Percentiles rank a stretch among this genome's conserved stretches.
Evolutionary conservation across 2,329 filamentous ascomycete genomes (phyloP).

Genomic region (Blastomyces gilchristii): DNA sequence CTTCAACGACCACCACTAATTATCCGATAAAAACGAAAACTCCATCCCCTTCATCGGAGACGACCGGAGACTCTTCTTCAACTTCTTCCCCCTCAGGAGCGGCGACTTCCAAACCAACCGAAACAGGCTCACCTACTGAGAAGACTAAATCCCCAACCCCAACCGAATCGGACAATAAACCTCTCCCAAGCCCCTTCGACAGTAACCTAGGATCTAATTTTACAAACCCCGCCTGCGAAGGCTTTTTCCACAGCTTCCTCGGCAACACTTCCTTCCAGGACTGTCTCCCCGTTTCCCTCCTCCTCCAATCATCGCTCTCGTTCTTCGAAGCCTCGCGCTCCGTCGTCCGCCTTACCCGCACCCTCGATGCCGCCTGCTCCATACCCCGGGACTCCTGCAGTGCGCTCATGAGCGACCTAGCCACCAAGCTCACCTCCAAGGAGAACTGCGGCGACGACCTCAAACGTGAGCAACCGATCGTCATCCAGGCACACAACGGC

Average conservation of each 20-base stretch:
- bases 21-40: background rate
- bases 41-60: background rate
- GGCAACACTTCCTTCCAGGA: constrained; percentile 54
- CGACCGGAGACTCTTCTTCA: background rate
- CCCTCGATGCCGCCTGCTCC: constrained; percentile 68
- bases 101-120: constrained; percentile 12
- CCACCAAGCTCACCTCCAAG: constrained; percentile 51
- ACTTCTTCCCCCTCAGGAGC: constrained; percentile 11
- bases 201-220: constrained; percentile 54
- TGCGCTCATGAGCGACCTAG: constrained; percentile 53
- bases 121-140: constrained; percentile 5
- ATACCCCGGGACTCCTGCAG: constrained; percentile 58
- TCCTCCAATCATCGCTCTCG: constrained; percentile 70
- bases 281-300: constrained; percentile 75
- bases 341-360: constrained; percentile 59
- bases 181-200: constrained; percentile 58
- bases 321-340: constrained; percentile 75
- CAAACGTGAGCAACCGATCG: constrained; percentile 54
- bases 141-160: constrained; percentile 11
- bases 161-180: constrained; percentile 11
- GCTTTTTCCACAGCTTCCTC: constrained; percentile 58
- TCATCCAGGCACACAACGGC: constrained; percentile 64
- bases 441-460: constrained; percentile 65
- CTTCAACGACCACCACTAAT: background rate
- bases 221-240: constrained; percentile 38